These are phyloP conservation scores for Leccinum barrowsii DNA, from an alignment of 768 basidiomycete species.

Conservation along the genomic window DNA sequence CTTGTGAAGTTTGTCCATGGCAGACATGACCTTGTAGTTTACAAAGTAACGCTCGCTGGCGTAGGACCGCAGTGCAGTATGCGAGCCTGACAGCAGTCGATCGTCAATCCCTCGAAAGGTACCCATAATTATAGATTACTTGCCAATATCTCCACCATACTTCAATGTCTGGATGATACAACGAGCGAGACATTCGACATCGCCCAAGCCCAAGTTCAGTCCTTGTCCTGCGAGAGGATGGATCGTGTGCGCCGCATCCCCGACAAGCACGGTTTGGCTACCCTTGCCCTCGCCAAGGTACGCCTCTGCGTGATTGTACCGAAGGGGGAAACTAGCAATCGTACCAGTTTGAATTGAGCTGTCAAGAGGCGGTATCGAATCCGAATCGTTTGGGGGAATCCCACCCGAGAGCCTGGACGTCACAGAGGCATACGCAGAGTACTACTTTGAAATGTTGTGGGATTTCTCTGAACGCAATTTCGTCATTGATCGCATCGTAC, in stretches of 20 bases:
- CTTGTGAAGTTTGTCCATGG: slow-evolving; percentile 87
- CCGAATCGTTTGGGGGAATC: slow-evolving; percentile 59
- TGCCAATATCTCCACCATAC: slow-evolving; percentile 82
- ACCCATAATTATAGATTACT: slow-evolving; percentile 18
- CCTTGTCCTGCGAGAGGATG: slow-evolving; percentile 98
- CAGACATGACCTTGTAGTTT: slow-evolving; percentile 83
- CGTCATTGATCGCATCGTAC: slow-evolving; percentile 47
- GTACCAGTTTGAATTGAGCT: slow-evolving; percentile 65
- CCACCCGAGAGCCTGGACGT: slow-evolving; percentile 36
- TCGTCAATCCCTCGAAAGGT: neutral
- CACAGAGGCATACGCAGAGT: slow-evolving; percentile 61
- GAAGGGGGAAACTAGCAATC: slow-evolving; percentile 86
- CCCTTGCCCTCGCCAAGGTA: slow-evolving; percentile 76
- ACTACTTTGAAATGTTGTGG: slow-evolving; percentile 56
- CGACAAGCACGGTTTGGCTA: slow-evolving; percentile 79
- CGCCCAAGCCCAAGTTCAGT: slow-evolving; percentile 88
- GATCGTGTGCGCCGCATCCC: slow-evolving; percentile 93
- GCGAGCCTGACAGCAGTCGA: slow-evolving; percentile 49
- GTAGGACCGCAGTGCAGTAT: slow-evolving; percentile 73
- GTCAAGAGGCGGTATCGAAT: slow-evolving; percentile 72
- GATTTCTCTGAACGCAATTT: slow-evolving; percentile 75
- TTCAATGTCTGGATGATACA: slow-evolving; percentile 56
- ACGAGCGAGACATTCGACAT: slow-evolving; percentile 69
- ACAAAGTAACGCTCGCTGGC: slow-evolving; percentile 75
- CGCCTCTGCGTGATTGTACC: slow-evolving; percentile 78